Base-by-base conservation (phyloP, 306 rosid genomes). In the Castanospermum australe region DNA sequence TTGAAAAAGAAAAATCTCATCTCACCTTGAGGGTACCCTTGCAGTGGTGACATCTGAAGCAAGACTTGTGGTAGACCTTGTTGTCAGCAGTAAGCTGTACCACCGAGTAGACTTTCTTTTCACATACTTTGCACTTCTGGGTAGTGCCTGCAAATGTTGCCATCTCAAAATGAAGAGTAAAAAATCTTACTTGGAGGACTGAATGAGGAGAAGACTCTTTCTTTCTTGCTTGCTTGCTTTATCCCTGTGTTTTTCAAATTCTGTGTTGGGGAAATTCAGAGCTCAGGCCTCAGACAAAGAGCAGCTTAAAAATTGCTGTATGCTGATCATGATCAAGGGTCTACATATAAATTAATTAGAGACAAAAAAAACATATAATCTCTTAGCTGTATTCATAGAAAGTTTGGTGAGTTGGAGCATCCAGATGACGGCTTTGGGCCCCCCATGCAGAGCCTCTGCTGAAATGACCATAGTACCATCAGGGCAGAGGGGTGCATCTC, bases 31-130 rank as follows among this genome's bases (percentile, higher is more conserved):
- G 98, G 81, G 98, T 93, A 52, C 97, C 91, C 84, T 93, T 95
- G 90, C 99, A 95, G 79, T 95, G 99, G 82, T 91, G 96, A 79
- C 99, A 95, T 82, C 90, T 93, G 83, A 95, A 95, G 82, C 99
- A 95, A 33, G 92, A 90, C 73, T 90, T 93, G 83, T 95, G 99
- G 67, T 90, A 95, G 76, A 89, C 91, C 79, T 85, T 93, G 85
- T 79, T 80, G 65, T 95, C 99, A 85, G 97, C 94, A 79, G 92
- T 87, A 5, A 90, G 97, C 84, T 95, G 87, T 82, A 93, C 99
- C 84, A 95, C 92, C 83, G 88, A 86, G 52, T 95, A 95, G 0
- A 93, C 99, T 22, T 92, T 95, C 87, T 95, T 93, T 24, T 91
- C 96, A 87, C 99, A 95, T n/a, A 83, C 92, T 72, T 84, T 90